phyloP scores from a whole-genome alignment of 1,284 basidiomycete genomes.

The Trichosporon coremiiforme region DNA sequence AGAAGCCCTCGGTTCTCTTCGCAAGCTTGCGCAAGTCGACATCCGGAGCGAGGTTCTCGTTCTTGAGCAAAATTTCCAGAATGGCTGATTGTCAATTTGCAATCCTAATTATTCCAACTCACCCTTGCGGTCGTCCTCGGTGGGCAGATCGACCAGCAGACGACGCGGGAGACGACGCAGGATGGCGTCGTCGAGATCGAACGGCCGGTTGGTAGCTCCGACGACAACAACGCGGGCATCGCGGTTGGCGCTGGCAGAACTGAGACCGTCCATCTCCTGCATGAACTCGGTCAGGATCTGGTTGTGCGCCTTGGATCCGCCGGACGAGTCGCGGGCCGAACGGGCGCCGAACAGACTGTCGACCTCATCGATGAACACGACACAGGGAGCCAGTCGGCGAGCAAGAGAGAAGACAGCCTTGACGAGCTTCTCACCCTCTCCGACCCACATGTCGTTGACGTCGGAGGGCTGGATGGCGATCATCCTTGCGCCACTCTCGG shows the following conservation, averaged over 20 bases:
- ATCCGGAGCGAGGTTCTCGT: constrained; percentile 71
- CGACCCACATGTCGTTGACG: constrained; percentile 68
- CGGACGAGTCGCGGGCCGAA: constrained; percentile 75
- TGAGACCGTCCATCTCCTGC: constrained; percentile 98
- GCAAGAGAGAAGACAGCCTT: constrained; percentile 88
- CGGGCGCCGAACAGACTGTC: constrained; percentile 91
- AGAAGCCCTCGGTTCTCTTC: constrained; percentile 78
- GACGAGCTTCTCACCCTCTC: constrained; percentile 93
- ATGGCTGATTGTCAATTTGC: constrained; percentile 64
- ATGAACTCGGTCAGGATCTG: constrained; percentile 73
- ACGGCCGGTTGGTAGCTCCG: constrained; percentile 81
- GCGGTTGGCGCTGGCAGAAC: constrained; percentile 63
- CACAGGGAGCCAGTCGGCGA: constrained; percentile 82
- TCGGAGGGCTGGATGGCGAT: constrained; percentile 62
- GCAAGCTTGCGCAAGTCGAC: constrained; percentile 69
- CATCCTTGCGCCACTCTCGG: constrained; percentile 88
- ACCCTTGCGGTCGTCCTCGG: constrained; percentile 78
- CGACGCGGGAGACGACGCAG: constrained; percentile 79
- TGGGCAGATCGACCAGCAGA: constrained; percentile 80
- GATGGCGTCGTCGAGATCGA: constrained; percentile 61
- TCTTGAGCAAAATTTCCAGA: constrained; percentile 74
- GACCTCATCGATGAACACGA: constrained; percentile 94
- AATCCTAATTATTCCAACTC: constrained; percentile 32
- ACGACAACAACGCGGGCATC: constrained; percentile 88
- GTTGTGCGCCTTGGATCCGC: constrained; percentile 74